Evolutionary conservation across 768 basidiomycete genomes (phyloP), one percentile per base, ranked within the genome.

Genomic region (Pleurotus ostreatus): DNA sequence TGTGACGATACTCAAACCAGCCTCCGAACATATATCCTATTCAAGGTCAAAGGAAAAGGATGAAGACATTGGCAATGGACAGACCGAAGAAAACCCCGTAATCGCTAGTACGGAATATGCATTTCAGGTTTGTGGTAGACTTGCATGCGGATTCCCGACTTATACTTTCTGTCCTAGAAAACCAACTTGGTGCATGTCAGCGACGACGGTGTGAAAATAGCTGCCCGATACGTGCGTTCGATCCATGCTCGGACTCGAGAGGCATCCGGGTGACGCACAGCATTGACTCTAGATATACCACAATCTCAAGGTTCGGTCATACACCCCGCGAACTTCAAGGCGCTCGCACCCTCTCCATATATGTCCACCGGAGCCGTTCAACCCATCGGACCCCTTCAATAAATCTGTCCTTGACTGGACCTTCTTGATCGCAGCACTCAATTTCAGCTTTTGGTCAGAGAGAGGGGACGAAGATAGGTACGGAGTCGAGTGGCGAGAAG

Each of bases 401-500:
- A 79, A 72, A 64, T 69, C 74, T 39, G 81, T 79, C 48, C 72
- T 94, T 30, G 74, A 93, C 71, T 94, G 92, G 92, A 86, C 94
- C 57, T 94, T 94, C 70, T 80, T 90, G 57, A 84, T 94, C 45
- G 92, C 88, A 2, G 79, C 86, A 12, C 78, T 92, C 26, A 96
- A 93, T 69, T 96, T 92, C 69, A 89, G 81, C 63, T 96, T 92
- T 68, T 95, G 94, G 94, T 92, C 88, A 86, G 64, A 76, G 70
- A 41, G 83, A 86, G 59, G 81, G 83, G 0, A 68, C 4, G 61
- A 73, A 3, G 83, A 80, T 30, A 78, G 90, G 23, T 96, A 84
- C 64, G 90, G 88, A 18, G 84, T 95, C 2, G 78, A 85, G 62
- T 94, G 92, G 92, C 77, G 82, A 53, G 69, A 76, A 5, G 81